phyloP scores from a whole-genome alignment of 2,329 filamentous ascomycete species.

The Trichoderma oligosporum region DNA sequence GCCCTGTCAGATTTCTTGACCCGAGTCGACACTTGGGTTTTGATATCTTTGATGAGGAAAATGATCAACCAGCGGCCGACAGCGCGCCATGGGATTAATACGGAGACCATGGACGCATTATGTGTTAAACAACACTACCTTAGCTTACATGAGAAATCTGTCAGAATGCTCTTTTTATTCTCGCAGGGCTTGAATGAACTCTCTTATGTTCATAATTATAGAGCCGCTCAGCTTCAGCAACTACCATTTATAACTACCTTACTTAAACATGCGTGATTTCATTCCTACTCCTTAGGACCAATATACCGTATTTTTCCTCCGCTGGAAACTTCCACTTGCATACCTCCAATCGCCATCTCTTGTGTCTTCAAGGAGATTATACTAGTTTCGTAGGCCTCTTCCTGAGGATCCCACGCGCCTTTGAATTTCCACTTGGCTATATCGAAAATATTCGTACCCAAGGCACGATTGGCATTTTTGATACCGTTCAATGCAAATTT shows the following conservation, averaged over 20 bases:
- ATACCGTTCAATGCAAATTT: neutral
- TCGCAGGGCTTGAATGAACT: neutral
- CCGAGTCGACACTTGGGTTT: slow-evolving; percentile 3
- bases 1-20: neutral
- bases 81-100: neutral
- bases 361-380: neutral
- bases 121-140: neutral
- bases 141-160: neutral
- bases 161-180: neutral
- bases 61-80: slow-evolving; percentile 1
- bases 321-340: neutral
- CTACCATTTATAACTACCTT: no score
- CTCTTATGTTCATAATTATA: neutral
- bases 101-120: no score
- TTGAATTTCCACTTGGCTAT: neutral
- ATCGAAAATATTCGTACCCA: neutral
- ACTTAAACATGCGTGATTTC: no score
- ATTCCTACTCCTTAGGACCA: no score
- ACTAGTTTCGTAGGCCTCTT: neutral
- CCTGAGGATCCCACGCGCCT: neutral
- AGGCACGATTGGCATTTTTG: neutral
- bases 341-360: neutral
- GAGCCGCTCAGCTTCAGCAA: no score
- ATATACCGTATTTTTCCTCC: neutral
- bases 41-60: slow-evolving; percentile 4